phyloP scores from a whole-genome alignment of 768 basidiomycete species.

The Clitopilus hobsonii region DNA sequence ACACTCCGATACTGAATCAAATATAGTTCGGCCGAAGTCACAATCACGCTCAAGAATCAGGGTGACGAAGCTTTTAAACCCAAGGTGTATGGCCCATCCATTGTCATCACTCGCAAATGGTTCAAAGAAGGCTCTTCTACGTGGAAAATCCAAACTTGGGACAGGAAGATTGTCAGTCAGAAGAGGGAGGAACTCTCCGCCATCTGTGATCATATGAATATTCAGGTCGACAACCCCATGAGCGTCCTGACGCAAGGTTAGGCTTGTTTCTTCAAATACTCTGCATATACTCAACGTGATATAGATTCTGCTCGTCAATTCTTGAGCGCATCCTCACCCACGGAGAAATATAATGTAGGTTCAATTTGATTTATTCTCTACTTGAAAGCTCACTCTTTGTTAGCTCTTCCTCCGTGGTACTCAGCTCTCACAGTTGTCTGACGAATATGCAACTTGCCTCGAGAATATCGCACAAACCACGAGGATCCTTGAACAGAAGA shows the following conservation, averaged over 20 bases:
- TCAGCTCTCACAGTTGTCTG: slow-evolving; percentile 79
- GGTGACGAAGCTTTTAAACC: slow-evolving; percentile 88
- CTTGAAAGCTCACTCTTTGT: slow-evolving; percentile 1
- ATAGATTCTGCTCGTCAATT: slow-evolving; percentile 75
- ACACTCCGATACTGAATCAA: background rate
- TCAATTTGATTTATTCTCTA: background rate
- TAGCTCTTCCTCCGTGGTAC: slow-evolving; percentile 96
- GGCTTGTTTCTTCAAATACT: background rate
- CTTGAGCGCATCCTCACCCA: slow-evolving; percentile 72
- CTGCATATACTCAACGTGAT: slow-evolving; percentile 9
- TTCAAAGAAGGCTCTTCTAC: slow-evolving; percentile 67
- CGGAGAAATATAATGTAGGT: slow-evolving; percentile 85
- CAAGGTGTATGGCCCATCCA: slow-evolving; percentile 81
- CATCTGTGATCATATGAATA: slow-evolving; percentile 94
- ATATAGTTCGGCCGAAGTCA: slow-evolving; percentile 65
- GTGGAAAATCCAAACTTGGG: slow-evolving; percentile 80
- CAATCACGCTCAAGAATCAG: slow-evolving; percentile 80
- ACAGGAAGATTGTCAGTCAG: slow-evolving; percentile 60
- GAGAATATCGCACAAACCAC: slow-evolving; percentile 68
- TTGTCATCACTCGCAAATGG: slow-evolving; percentile 80
- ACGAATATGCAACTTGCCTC: slow-evolving; percentile 78
- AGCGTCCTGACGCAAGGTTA: slow-evolving; percentile 86
- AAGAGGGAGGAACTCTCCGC: slow-evolving; percentile 83
- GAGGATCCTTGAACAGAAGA: slow-evolving; percentile 64
- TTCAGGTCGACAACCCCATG: slow-evolving; percentile 96